phyloP scores from a whole-genome alignment of 1,284 basidiomycete genomes.

The Gastroboletus turbinatus region DNA sequence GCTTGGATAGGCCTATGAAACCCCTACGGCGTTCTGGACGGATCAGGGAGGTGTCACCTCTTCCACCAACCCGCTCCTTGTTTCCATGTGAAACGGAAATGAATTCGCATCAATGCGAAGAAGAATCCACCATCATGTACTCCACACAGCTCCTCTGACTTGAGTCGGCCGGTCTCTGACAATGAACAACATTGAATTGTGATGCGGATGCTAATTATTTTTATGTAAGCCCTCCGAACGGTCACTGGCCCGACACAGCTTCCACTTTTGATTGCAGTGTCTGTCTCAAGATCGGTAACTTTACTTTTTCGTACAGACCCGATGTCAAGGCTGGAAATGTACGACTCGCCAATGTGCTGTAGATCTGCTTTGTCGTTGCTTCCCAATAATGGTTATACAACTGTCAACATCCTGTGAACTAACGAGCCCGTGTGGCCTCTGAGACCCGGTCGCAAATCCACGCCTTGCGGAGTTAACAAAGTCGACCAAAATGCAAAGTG shows the following conservation, averaged over 20 bases:
- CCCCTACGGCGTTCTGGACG: slow-evolving; percentile 35
- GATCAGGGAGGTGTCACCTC: slow-evolving; percentile 30
- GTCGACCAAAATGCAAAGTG: slow-evolving; percentile 36
- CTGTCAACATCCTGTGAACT: slow-evolving; percentile 20
- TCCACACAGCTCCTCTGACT: slow-evolving; percentile 16
- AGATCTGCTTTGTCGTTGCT: slow-evolving; percentile 22
- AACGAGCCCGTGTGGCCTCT: slow-evolving; percentile 21
- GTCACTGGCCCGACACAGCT: slow-evolving; percentile 12
- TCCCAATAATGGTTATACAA: slow-evolving; percentile 27
- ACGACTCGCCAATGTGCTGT: slow-evolving; percentile 28
- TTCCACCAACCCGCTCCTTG: slow-evolving; percentile 24
- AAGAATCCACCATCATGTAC: slow-evolving; percentile 21
- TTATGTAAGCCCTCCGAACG: slow-evolving; percentile 30
- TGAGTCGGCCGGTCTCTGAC: slow-evolving; percentile 20
- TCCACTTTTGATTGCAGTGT: slow-evolving; percentile 18
- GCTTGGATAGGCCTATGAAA: slow-evolving; percentile 34
- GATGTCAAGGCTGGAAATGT: slow-evolving; percentile 26
- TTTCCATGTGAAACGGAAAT: slow-evolving; percentile 34
- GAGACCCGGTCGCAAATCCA: slow-evolving; percentile 33
- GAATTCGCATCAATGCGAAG: slow-evolving; percentile 30
- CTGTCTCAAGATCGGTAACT: slow-evolving; percentile 21
- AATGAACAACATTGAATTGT: slow-evolving; percentile 27
- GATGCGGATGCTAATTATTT: slow-evolving; percentile 19
- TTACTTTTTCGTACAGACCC: slow-evolving; percentile 16
- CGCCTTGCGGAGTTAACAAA: slow-evolving; percentile 31